A percentile compares a stretch with the other conserved stretches of the same genome.
phyloP scores from a whole-genome alignment of 2,329 filamentous ascomycete species.

The Venturiaceae sp. region DNA sequence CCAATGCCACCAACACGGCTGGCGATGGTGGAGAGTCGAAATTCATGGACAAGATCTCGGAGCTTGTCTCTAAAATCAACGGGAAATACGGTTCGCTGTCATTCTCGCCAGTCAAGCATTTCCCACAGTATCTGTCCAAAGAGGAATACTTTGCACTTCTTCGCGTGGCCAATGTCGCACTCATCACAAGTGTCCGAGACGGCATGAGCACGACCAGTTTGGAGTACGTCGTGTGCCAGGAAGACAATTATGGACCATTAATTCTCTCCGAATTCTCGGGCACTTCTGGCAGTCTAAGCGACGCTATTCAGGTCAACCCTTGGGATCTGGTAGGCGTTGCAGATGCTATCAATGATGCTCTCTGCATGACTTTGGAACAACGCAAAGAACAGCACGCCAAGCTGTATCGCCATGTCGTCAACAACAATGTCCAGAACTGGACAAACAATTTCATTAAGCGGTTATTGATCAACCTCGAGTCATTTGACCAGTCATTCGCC shows the following conservation, averaged over 20 bases:
- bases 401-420: conserved; percentile 76
- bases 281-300: conserved; percentile 73
- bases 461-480: conserved; percentile 69
- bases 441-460: conserved; percentile 69
- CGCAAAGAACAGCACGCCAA: conserved; percentile 60
- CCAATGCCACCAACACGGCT: conserved; percentile 36
- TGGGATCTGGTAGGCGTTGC: conserved; percentile 86
- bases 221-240: conserved; percentile 90
- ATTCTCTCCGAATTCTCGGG: conserved; percentile 97
- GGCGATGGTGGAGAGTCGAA: conserved; percentile 55
- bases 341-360: conserved; percentile 68
- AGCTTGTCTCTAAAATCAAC: conserved; percentile 86
- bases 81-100: conserved; percentile 79
- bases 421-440: conserved; percentile 81
- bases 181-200: conserved; percentile 92
- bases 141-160: conserved; percentile 95
- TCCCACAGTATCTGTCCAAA: conserved; percentile 81
- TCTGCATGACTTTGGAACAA: conserved; percentile 62
- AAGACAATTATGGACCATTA: conserved; percentile 73
- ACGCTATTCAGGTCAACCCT: conserved; percentile 92
- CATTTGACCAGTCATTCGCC: conserved; percentile 61
- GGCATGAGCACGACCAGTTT: conserved; percentile 97
- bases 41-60: conserved; percentile 79
- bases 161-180: conserved; percentile 76
- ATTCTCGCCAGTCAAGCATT: conserved; percentile 88